Conservation (phyloP, 768 basidiomycete species). For the Psilocybe sp. region DNA sequence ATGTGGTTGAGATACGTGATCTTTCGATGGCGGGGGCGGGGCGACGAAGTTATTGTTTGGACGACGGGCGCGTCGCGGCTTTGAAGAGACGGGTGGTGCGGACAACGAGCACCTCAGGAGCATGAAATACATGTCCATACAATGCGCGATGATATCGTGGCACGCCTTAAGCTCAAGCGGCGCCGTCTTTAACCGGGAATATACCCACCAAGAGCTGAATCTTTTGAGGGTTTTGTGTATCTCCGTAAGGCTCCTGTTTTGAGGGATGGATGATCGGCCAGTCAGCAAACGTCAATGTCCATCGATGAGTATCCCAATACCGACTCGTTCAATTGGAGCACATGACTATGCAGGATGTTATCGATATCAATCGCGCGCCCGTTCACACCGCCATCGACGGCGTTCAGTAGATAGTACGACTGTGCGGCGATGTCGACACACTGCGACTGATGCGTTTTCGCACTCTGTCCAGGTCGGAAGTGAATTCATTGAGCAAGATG, state of each 20-base stretch:
- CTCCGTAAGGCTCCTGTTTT: background rate
- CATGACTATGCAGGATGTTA: slow-evolving; percentile 16
- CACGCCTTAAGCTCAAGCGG: slow-evolving; percentile 13
- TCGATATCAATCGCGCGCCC: slow-evolving; percentile 20
- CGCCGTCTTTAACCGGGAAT: slow-evolving; percentile 11
- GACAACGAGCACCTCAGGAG: slow-evolving; percentile 14
- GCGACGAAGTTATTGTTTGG: no score
- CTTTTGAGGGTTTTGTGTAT: slow-evolving; percentile 15
- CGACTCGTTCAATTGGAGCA: slow-evolving; percentile 16
- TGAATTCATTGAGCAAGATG: background rate
- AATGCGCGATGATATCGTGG: slow-evolving; percentile 15
- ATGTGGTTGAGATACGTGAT: no score
- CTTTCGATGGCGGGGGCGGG: no score
- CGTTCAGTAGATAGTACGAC: slow-evolving; percentile 20
- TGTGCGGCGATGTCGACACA: slow-evolving; percentile 19
- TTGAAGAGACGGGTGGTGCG: no score
- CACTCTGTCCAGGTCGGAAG: slow-evolving; percentile 8
- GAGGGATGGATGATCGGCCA: background rate
- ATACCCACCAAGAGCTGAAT: slow-evolving; percentile 17
- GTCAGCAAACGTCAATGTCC: background rate
- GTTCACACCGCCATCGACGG: slow-evolving; percentile 20
- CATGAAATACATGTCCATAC: slow-evolving; percentile 16
- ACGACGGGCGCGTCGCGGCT: no score
- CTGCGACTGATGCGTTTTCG: slow-evolving; percentile 14
- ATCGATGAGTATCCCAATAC: background rate